Evolutionary conservation across 1,139 yeast genomes (phyloP).

Genomic region (Geotrichum carabidarum): DNA sequence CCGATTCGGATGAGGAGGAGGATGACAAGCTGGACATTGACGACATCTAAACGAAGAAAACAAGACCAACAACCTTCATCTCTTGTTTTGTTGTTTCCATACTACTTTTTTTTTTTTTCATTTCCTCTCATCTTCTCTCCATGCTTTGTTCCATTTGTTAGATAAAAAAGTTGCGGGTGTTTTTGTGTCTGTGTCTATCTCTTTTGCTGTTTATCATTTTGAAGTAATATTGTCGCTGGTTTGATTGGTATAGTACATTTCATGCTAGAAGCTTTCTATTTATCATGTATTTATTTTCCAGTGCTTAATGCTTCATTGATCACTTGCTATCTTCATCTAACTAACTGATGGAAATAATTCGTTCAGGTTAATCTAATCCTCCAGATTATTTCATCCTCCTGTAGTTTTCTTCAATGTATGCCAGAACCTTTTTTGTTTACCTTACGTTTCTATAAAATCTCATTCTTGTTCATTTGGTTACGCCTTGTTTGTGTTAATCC

Average conservation of each 20-base stretch:
- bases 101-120: not conserved
- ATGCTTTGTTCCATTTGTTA: not conserved
- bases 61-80: not conserved
- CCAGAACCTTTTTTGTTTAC: not conserved
- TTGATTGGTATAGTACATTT: no score
- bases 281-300: no score
- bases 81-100: not conserved
- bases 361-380: no score
- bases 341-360: no score
- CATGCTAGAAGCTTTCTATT: no score
- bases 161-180: not conserved
- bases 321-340: no score
- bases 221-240: no score
- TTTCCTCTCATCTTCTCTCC: not conserved
- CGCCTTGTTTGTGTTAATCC: not conserved
- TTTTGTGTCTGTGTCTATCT: not conserved
- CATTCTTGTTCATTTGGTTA: not conserved
- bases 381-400: no score
- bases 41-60: slow-evolving; percentile 50
- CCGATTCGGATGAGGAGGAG: slow-evolving; percentile 59
- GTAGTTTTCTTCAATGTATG: no score
- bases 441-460: not conserved
- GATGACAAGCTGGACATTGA: slow-evolving; percentile 76
- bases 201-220: not conserved
- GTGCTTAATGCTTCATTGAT: no score